A percentile compares a stretch with the other conserved stretches of the same genome.
phyloP scores from a whole-genome alignment of 139 green algal genomes.

The Chlorella sp. region DNA sequence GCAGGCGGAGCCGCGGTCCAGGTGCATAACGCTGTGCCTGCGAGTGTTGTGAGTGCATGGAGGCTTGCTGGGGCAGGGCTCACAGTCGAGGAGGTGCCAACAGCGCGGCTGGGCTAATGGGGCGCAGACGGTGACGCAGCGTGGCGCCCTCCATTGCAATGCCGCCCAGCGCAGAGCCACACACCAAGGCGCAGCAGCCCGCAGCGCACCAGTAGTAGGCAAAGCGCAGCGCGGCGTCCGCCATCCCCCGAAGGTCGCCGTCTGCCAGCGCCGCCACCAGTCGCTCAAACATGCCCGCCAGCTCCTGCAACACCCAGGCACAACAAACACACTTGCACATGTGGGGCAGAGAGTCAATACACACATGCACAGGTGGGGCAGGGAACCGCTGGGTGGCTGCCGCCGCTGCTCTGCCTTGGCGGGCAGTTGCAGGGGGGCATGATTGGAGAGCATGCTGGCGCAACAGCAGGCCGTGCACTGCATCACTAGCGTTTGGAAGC shows the following conservation, averaged over 20 bases:
- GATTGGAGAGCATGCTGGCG: background rate
- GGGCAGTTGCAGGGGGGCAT: too few relatives aligned
- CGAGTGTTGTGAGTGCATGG: too few relatives aligned
- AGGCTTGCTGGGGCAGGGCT: too few relatives aligned
- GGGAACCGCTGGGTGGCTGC: too few relatives aligned
- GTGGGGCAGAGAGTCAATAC: background rate
- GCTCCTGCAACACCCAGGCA: slow-evolving; percentile 68
- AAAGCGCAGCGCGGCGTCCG: slow-evolving; percentile 53
- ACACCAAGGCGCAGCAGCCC: background rate
- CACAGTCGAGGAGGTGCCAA: background rate
- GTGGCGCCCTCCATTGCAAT: too few relatives aligned
- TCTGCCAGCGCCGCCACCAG: slow-evolving; percentile 59
- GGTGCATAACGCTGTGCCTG: too few relatives aligned
- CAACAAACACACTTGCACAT: too few relatives aligned
- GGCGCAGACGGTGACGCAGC: background rate
- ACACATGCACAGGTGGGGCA: background rate
- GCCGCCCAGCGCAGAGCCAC: too few relatives aligned
- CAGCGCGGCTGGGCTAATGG: too few relatives aligned
- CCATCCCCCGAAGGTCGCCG: slow-evolving; percentile 25
- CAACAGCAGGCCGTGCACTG: background rate
- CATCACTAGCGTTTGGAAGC: background rate
- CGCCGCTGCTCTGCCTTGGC: too few relatives aligned
- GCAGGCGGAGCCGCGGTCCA: slow-evolving; percentile 87
- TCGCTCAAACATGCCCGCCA: slow-evolving; percentile 70
- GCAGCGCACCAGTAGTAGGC: slow-evolving; percentile 66